phyloP scores from a whole-genome alignment of 1,284 basidiomycete genomes.

The Heterobasidion irregulare region DNA sequence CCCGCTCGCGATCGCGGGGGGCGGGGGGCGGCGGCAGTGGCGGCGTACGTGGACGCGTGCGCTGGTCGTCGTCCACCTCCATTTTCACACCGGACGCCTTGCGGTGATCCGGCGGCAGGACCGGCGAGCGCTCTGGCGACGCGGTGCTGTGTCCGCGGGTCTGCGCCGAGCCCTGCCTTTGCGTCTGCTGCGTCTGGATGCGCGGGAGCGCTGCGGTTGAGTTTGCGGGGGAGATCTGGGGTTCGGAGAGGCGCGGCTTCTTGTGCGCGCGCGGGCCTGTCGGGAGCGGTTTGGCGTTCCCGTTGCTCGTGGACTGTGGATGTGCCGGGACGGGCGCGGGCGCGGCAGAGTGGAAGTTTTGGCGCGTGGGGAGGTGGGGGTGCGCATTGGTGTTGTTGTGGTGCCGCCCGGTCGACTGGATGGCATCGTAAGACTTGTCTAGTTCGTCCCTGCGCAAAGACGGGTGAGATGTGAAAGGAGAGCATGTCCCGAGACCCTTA shows the following conservation, averaged over 20 bases:
- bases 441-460: conserved; percentile 38
- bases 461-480: background rate
- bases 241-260: conserved; percentile 59
- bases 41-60: conserved; percentile 18
- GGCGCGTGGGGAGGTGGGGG: conserved; percentile 29
- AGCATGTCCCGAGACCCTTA: conserved; percentile 28
- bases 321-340: conserved; percentile 11
- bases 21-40: background rate
- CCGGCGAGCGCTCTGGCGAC: conserved; percentile 30
- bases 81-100: conserved; percentile 14
- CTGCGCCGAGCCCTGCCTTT: conserved; percentile 11
- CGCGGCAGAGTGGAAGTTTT: conserved; percentile 18
- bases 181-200: conserved; percentile 16
- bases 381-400: conserved; percentile 27
- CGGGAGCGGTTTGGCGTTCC: conserved; percentile 47
- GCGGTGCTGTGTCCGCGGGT: conserved; percentile 14
- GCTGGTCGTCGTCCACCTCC: conserved; percentile 55
- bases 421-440: conserved; percentile 60
- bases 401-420: conserved; percentile 34
- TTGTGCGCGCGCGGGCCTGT: conserved; percentile 73
- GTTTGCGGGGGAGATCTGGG: conserved; percentile 34
- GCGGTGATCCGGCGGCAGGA: conserved; percentile 27
- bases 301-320: conserved; percentile 17
- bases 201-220: conserved; percentile 17
- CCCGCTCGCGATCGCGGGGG: conserved; percentile 18